Base-by-base conservation (phyloP, 495 filamentous ascomycete species). In the Apodospora peruviana region DNA sequence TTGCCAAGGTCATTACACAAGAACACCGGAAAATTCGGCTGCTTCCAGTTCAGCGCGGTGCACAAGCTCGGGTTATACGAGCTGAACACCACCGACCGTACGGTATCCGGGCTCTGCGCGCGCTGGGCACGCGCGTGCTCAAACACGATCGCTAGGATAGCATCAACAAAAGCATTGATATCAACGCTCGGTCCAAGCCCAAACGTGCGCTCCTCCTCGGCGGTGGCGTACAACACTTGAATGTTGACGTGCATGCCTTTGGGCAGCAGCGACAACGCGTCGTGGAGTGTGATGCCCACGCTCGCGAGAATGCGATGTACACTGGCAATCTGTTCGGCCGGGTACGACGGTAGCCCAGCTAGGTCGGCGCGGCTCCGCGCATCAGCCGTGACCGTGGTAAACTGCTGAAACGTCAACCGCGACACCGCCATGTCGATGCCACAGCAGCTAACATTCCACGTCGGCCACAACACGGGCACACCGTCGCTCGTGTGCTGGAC, bases 31-130 rank as follows among this genome's bases (percentile, higher is more conserved):
- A 95, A 98, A 56, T 97, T 98, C 10, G 93, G 93, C 64, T 98
- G 93, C 67, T 98, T 98, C 94, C 94, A 98, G 64, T 97, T 97
- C 44, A 98, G 59, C 3, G 91, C 89, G 29, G 87, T 90, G 65
- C 93, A 98, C 23, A 97, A 80, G 55, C 84, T 86, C 10, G 85
- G 72, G 61, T 96, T 96, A 53, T 89, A 94, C 5, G 87, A 90
- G 50, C 87, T 91, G 64, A 97, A 96, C 19, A 97, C 88, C 36
- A 98, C 83, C 8, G 85, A 90, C 17, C 90, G 75, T 61, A 90
- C 85, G 18, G 80, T 78, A 53, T 84, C 80, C 2, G 83, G 81
- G 22, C 76, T 49, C 40, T 71, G 70, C 23, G 89, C 85, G 43
- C 90, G 78, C 45, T 91, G 72, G 10, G 76, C 68, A 29, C 93